Evolutionary conservation across 177 flowering plant species (phyloP), one percentile per base, ranked within the genome.

Genomic region (Vitis hybrid): DNA sequence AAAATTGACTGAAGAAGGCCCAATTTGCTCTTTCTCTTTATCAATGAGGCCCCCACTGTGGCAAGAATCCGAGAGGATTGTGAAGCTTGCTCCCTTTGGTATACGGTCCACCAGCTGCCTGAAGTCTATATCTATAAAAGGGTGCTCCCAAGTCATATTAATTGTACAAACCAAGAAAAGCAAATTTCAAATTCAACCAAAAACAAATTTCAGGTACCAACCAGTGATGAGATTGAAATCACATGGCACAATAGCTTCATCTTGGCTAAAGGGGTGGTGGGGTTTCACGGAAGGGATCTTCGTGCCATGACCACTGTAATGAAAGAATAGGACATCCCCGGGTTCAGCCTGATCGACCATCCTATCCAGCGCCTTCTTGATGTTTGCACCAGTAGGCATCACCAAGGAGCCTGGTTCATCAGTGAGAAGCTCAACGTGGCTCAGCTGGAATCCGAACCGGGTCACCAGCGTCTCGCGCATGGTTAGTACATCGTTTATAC

Each of bases 21-120:
- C 98, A 5, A 93, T 85, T 69, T 93, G 96, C 74, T 91, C 92
- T 52, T 85, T 93, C 75, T 90, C 97, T 67, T 89, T 87, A 87
- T 90, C 92, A 8, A 91, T 90, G 14, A 93, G 90, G 63, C 98
- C 98, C 1, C 97, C 98, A 33, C 98, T 91, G 72, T 91, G 93
- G 81, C 97, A 93, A 0, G 97, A 93, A 68, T 93, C 95, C 3
- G 98, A 90, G 11, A 91, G 65, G 59, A 93, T 81, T 24, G 97
- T 91, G 83, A 93, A 83, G 76, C 72, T 88, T 59, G 88, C 84
- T 47, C 88, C 92, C 28, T 73, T 78, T 4, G 94, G 96, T n/a
- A 90, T 19, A 0, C 86, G 79, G 70, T 90, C 85, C 12, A 93
- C 92, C 11, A 93, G 77, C 1, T 77, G 71, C 64, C 95, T 65